phyloP scores from a whole-genome alignment of 306 rosid species.

The Citrullus amarus region DNA sequence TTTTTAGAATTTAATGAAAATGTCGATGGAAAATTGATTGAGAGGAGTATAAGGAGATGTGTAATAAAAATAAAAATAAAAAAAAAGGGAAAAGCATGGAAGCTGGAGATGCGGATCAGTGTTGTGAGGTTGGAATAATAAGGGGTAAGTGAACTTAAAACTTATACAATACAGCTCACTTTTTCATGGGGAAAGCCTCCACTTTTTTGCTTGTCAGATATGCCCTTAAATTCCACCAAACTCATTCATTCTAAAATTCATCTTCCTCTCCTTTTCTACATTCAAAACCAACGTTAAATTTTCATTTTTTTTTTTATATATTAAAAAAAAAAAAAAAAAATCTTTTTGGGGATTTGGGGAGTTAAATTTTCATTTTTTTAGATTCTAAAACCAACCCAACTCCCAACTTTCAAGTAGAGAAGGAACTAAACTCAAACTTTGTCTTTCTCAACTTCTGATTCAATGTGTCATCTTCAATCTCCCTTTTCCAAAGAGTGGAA shows the following conservation, averaged over 20 bases:
- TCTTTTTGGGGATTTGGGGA: background rate
- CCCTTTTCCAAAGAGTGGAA: background rate
- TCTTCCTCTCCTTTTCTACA: background rate
- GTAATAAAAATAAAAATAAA: no score
- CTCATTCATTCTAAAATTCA: background rate
- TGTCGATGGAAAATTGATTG: no score
- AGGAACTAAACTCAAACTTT: background rate
- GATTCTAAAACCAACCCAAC: background rate
- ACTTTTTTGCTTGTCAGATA: background rate
- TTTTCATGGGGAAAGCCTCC: background rate
- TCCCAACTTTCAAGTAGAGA: background rate
- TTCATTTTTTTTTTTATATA: no score
- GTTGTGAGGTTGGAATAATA: background rate
- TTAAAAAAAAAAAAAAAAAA: no score
- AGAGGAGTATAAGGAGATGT: no score
- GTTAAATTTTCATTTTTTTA: background rate
- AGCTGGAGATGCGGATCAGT: background rate
- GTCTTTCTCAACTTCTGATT: background rate
- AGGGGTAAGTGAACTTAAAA: background rate
- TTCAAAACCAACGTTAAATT: background rate
- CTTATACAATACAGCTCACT: background rate
- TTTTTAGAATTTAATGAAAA: no score
- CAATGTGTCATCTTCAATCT: background rate
- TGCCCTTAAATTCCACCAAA: background rate
- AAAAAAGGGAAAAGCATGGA: background rate